phyloP scores from a whole-genome alignment of 169 alveolate genomes.

The Eimeria praecox region DNA sequence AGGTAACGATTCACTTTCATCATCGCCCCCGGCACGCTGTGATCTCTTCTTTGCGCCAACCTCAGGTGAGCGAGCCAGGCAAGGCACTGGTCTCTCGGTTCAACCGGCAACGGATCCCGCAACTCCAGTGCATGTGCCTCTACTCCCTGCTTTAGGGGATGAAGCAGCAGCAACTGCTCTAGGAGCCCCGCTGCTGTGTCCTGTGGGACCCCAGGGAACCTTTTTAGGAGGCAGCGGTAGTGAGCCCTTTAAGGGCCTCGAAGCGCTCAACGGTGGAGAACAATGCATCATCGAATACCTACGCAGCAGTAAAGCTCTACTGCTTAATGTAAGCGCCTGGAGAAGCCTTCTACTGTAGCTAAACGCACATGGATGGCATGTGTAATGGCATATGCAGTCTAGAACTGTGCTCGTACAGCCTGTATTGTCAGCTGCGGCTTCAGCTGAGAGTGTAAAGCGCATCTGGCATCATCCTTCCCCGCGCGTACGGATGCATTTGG shows the following conservation, averaged over 20 bases:
- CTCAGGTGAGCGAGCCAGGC: constrained; percentile 56
- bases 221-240: constrained; percentile 71
- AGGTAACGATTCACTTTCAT: background rate
- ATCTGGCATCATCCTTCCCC: background rate
- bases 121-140: constrained; percentile 20
- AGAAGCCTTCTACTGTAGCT: background rate
- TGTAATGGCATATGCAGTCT: no score
- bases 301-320: constrained; percentile 36
- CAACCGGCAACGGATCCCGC: background rate
- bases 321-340: constrained; percentile 30
- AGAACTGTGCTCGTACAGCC: background rate
- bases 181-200: constrained; percentile 64
- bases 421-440: background rate
- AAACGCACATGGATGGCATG: background rate
- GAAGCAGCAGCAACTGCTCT: constrained; percentile 68
- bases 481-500: background rate
- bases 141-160: constrained; percentile 54
- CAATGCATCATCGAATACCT: constrained; percentile 7
- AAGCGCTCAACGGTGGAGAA: constrained; percentile 59
- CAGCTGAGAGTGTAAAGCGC: background rate
- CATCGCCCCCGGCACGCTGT: background rate
- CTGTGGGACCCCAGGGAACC: constrained; percentile 68
- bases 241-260: constrained; percentile 62
- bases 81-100: constrained; percentile 23
- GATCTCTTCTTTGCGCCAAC: background rate